phyloP scores from a whole-genome alignment of 1,139 yeast species.

The Candida pseudoviswanathii region DNA sequence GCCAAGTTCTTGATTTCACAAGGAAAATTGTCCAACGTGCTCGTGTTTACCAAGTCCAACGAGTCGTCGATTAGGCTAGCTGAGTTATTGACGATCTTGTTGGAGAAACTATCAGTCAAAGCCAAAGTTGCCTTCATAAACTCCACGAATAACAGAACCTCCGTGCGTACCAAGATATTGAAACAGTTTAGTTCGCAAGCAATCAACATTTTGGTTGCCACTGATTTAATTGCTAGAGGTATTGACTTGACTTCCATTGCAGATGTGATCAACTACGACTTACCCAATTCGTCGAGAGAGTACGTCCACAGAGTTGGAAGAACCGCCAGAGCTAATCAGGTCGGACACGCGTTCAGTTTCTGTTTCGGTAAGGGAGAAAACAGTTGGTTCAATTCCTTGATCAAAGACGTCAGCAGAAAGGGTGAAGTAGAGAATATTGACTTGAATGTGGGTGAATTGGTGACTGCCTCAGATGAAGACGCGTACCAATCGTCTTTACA shows the following conservation, averaged over 20 bases:
- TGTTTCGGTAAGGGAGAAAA: conserved; percentile 76
- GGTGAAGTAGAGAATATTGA: conserved; percentile 26
- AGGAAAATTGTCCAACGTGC: conserved; percentile 38
- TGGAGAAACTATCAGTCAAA: conserved; percentile 22
- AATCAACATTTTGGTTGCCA: conserved; percentile 68
- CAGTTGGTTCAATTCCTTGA: conserved; percentile 61
- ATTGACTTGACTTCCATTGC: conserved; percentile 74
- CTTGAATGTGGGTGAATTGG: conserved; percentile 20
- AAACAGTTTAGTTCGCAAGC: conserved; percentile 55
- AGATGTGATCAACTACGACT: conserved; percentile 84
- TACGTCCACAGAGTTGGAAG: conserved; percentile 96
- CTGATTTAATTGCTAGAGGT: conserved; percentile 95
- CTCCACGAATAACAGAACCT: conserved; percentile 52
- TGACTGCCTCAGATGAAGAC: conserved; percentile 28
- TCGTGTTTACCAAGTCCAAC: conserved; percentile 82
- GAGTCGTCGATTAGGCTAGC: conserved; percentile 81
- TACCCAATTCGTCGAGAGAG: conserved; percentile 87
- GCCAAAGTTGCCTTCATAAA: conserved; percentile 40
- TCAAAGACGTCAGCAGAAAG: conserved; percentile 40
- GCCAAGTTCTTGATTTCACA: conserved; percentile 51
- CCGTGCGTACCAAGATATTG: conserved; percentile 48
- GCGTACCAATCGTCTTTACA: conserved; percentile 28
- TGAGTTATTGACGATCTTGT: conserved; percentile 55
- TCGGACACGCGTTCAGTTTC: conserved; percentile 73
- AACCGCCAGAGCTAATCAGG: conserved; percentile 88